Percentiles rank a stretch among this genome's conserved stretches.
phyloP scores from a whole-genome alignment of 2,329 filamentous ascomycete genomes.

The Pseudogymnoascus sp. region DNA sequence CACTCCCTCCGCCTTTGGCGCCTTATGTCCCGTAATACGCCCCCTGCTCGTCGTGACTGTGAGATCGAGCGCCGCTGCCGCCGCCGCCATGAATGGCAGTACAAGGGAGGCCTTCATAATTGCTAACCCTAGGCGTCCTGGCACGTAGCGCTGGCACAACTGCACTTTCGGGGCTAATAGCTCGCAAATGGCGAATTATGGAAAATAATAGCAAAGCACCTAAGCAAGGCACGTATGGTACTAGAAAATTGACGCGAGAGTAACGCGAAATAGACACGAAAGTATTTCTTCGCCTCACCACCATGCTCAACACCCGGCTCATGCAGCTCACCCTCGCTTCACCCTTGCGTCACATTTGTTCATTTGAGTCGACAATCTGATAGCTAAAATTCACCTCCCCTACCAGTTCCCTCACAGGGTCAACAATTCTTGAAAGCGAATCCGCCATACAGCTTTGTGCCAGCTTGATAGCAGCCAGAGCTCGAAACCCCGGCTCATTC shows the following conservation, averaged over 20 bases:
- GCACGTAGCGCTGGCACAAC: not conserved
- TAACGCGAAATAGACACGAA: no score
- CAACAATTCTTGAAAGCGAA: constrained; percentile 30
- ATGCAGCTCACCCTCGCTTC: no score
- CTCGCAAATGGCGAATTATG: no score
- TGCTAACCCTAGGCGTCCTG: not conserved
- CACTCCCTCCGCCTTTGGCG: not conserved
- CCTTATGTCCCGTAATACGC: not conserved
- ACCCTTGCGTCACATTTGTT: not conserved
- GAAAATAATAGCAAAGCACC: no score
- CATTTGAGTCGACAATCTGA: constrained; percentile 8
- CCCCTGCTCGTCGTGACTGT: not conserved
- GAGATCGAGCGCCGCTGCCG: not conserved
- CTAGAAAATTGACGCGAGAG: no score
- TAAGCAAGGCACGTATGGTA: no score
- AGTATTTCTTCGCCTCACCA: no score
- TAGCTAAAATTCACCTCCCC: constrained; percentile 59
- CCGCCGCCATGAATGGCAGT: not conserved
- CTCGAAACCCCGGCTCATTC: constrained; percentile 61
- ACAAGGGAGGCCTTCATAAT: not conserved
- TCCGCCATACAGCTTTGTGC: constrained; percentile 6
- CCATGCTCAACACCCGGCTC: no score
- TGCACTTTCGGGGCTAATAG: no score
- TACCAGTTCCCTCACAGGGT: constrained; percentile 53
- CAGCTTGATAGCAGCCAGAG: constrained; percentile 65